Base-by-base conservation (phyloP, 2,329 filamentous ascomycete species). In the Xylariaceae sp. region DNA sequence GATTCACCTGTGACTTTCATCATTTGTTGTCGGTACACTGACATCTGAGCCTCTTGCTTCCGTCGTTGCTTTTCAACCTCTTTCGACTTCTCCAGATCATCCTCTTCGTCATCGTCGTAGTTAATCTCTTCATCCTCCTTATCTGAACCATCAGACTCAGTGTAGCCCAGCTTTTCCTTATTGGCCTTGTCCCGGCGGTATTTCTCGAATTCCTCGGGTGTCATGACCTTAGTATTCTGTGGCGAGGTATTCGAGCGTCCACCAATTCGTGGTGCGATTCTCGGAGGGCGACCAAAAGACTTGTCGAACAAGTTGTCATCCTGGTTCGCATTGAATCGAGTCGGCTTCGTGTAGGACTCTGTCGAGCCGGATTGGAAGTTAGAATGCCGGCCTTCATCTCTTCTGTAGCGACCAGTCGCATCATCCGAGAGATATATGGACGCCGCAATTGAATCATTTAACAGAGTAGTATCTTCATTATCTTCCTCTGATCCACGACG, bases 11-110 rank as follows among this genome's bases (percentile, higher is more conserved):
- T 95, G 24, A 94, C 88, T 73, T 96, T 96, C 89, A 93, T 96
- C 92, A 96, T 96, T 72, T 94, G 89, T 70, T 96, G 92, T 53
- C 92, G 84, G 71, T 96, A 96, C 1, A 96, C 87, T 1, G 91
- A 82, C 78, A 96, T 87, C 69, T 94, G 91, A 10, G 92, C 92
- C 72, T 96, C 91, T 69, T 96, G 92, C 77, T 92, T 94, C 65
- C 86, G 84, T 59, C 92, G 81, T 69, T 94, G 90, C 69, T 86
- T 89, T 15, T 87, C 84, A 40, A 88, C 80, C 67, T 89, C 81
- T 67, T 81, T 87, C 23, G 85, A 84, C 66, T 89, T 90, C 66
- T 95, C 91, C 0, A 81, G 70, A 59, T 95, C 91, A 63, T 95
- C 91, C 35, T 92, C 88, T 3, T 84, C 85, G 16, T 85, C 84